phyloP scores from a whole-genome alignment of 768 basidiomycete genomes.

The Termitomyces sp. region DNA sequence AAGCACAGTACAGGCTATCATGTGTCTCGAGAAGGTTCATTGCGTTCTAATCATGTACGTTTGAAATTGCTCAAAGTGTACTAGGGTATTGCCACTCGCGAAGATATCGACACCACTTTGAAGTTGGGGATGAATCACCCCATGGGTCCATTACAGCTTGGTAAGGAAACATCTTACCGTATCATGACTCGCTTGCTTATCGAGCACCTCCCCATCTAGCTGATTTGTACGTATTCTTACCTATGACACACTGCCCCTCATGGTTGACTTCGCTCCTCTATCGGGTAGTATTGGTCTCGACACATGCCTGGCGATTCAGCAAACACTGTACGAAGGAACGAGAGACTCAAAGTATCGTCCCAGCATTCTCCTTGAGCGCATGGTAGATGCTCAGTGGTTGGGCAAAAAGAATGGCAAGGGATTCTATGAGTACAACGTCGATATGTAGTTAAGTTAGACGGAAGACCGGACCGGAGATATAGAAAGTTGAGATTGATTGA shows the following conservation, averaged over 20 bases:
- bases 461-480: neutral
- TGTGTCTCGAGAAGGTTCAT: conserved; percentile 82
- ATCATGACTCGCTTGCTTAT: neutral
- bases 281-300: conserved; percentile 88
- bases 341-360: conserved; percentile 95
- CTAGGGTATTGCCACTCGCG: conserved; percentile 85
- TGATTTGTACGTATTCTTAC: conserved; percentile 44
- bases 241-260: neutral
- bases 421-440: conserved; percentile 77
- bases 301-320: conserved; percentile 91
- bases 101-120: conserved; percentile 94
- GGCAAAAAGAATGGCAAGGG: conserved; percentile 93
- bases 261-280: conserved; percentile 1
- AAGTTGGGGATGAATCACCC: conserved; percentile 93
- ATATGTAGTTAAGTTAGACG: conserved; percentile 8
- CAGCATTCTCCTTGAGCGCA: conserved; percentile 81
- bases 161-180: conserved; percentile 26
- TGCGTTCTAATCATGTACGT: neutral
- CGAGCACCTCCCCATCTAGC: conserved; percentile 24
- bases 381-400: conserved; percentile 96
- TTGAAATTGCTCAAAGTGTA: neutral
- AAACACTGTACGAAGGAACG: conserved; percentile 83
- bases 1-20: conserved; percentile 62
- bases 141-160: conserved; percentile 90
- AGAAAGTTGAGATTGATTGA: neutral